Percentiles rank a stretch among this genome's conserved stretches.
Conservation (phyloP, 106 monocot species). For the Triglochin maritima region DNA sequence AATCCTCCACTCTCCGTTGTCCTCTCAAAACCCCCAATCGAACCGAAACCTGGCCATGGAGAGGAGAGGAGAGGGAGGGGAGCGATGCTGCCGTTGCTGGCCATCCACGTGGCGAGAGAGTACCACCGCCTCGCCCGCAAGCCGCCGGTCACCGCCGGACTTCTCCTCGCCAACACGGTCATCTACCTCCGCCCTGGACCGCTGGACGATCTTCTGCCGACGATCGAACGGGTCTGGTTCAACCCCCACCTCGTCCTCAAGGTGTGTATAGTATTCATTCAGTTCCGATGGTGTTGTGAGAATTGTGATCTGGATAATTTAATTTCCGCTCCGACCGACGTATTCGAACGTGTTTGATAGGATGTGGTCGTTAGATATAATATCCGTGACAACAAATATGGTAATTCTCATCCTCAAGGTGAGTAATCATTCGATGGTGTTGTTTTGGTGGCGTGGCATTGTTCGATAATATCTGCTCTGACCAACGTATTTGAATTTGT, state of each 20-base stretch:
- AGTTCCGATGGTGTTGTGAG: not conserved
- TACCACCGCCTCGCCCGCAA: slow-evolving; percentile 41
- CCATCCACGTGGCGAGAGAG: slow-evolving; percentile 64
- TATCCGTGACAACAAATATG: no score
- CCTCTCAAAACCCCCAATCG: no score
- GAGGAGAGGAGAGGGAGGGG: slow-evolving; percentile 10
- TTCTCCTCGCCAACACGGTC: slow-evolving; percentile 65
- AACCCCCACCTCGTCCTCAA: slow-evolving; percentile 82
- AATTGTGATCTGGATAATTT: not conserved
- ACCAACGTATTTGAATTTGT: not conserved
- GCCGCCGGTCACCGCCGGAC: slow-evolving; percentile 83
- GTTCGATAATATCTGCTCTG: not conserved
- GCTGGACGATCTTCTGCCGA: slow-evolving; percentile 54
- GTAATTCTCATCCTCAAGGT: slow-evolving; percentile 66
- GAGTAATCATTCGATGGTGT: not conserved
- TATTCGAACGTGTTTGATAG: not conserved
- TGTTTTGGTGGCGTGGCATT: no score
- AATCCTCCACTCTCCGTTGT: no score
- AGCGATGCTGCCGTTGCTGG: slow-evolving; percentile 75
- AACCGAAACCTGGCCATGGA: not conserved
- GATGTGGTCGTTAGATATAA: not conserved
- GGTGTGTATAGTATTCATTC: slow-evolving; percentile 20
- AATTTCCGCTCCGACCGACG: not conserved
- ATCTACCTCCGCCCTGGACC: slow-evolving; percentile 66
- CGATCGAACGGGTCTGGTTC: slow-evolving; percentile 51